phyloP scores from a whole-genome alignment of 148 eudicot genomes.

The Fagopyrum tataricum region DNA sequence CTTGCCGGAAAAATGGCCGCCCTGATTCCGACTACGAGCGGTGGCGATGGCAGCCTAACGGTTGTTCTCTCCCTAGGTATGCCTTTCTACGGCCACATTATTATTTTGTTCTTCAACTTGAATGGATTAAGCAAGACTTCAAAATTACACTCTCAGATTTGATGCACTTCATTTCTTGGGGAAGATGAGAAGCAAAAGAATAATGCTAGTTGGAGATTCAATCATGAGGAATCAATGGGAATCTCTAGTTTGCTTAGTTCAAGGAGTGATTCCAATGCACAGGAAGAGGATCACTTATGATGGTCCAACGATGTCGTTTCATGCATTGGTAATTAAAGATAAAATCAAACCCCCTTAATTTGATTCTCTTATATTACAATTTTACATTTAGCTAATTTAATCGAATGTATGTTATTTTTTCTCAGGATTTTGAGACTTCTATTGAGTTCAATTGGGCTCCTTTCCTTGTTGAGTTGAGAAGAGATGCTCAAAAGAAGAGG shows the following conservation, averaged over 20 bases:
- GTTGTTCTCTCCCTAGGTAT: constrained; percentile 72
- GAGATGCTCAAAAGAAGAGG: constrained; percentile 37
- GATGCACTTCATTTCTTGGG: constrained; percentile 73
- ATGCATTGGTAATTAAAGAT: neutral
- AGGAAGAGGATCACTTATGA: constrained; percentile 51
- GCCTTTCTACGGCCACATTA: neutral
- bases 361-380: neutral
- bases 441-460: constrained; percentile 90
- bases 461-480: constrained; percentile 56
- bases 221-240: constrained; percentile 96
- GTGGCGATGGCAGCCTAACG: constrained; percentile 77
- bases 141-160: constrained; percentile 35
- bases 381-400: neutral
- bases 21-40: constrained; percentile 75
- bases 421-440: constrained; percentile 60
- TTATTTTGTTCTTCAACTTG: too few species aligned
- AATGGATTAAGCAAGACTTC: neutral
- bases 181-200: constrained; percentile 71
- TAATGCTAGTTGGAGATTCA: constrained; percentile 85
- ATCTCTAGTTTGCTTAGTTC: constrained; percentile 74
- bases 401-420: neutral
- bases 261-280: constrained; percentile 60
- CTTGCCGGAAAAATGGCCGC: constrained; percentile 68
- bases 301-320: constrained; percentile 38
- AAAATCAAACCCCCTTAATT: neutral